Evolutionary conservation across 352 stramenopile species (phyloP).

Genomic region (Phytopythium helicoides): DNA sequence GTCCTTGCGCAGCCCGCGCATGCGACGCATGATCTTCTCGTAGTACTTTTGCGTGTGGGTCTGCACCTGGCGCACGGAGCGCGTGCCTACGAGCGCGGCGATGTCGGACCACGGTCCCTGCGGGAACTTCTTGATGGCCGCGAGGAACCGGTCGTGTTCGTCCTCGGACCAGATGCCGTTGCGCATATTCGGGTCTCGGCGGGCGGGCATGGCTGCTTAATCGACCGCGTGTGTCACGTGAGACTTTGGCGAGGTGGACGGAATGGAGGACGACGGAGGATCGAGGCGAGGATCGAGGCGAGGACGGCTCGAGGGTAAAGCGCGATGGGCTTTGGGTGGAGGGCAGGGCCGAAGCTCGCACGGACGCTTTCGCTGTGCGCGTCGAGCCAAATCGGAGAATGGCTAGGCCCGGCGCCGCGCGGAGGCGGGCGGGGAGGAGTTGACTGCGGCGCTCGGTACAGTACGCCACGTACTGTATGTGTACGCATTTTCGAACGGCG

Average conservation of each 20-base stretch:
- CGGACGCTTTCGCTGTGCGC: slow-evolving; percentile 1
- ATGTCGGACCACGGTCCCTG: slow-evolving; percentile 43
- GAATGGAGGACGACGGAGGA: background rate
- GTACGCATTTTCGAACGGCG: background rate
- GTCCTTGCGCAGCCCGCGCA: slow-evolving; percentile 58
- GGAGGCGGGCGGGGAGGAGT: background rate
- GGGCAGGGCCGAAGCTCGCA: background rate
- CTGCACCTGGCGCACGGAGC: slow-evolving; percentile 63
- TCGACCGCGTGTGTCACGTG: too few relatives aligned
- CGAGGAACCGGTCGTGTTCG: slow-evolving; percentile 57
- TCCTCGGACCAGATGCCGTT: slow-evolving; percentile 54
- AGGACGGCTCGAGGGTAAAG: too few relatives aligned
- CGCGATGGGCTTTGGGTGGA: slow-evolving; percentile 4
- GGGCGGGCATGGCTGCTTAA: background rate
- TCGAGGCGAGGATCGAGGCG: background rate
- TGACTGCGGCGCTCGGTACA: too few relatives aligned
- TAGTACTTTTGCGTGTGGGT: slow-evolving; percentile 68
- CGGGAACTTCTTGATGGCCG: slow-evolving; percentile 43
- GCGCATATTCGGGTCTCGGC: slow-evolving; percentile 4
- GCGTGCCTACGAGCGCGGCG: slow-evolving; percentile 35
- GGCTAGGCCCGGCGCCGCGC: background rate
- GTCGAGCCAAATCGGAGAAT: slow-evolving; percentile 10
- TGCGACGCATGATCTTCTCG: slow-evolving; percentile 67
- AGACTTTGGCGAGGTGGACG: background rate
- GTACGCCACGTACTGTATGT: background rate